Base-by-base conservation (phyloP, 2,329 filamentous ascomycete species). In the Trichoderma sp. region DNA sequence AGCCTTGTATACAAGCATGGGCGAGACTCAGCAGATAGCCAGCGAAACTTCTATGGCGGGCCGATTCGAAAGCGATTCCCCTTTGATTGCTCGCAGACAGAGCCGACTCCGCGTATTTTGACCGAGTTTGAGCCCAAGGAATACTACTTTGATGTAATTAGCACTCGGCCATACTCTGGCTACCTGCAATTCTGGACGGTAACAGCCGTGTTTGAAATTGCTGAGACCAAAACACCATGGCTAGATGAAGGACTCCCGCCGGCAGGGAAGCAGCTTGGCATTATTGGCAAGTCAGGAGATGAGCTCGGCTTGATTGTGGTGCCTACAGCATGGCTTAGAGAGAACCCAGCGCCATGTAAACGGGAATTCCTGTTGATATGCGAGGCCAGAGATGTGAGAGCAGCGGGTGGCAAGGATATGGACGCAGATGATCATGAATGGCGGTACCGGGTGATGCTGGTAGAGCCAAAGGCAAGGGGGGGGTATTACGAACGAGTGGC, bases 171-270 rank as follows among this genome's bases (percentile, higher is more conserved):
- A n/a, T n/a, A 35, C 14, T 59, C 56, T 35, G 56, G 56, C 27
- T 59, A 31, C 21, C 31, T 59, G 6, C 56, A 59, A 59, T 59
- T 59, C 31, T 59, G 56, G 56, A 59, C 56, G 14, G 56, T 59
- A 14, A 37, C 56, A 8, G 31, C 31, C 19, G 29, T 37, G 10
- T 59, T 59, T 16, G 53, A 57, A 13, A 35, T 59, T 10, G 27
- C 56, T n/a, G 56, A 35, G 31, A 35, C 56, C n/a, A 59, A 59
- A 59, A 59, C 27, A 21, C 31, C 33, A 35, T 57, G 31, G 56
- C 56, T 14, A 31, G 13, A 35, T 21, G 37, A 33, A 16, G 27
- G 31, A 13, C 8, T 5, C 6, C 31, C 31, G n/a, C 31, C 27
- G n/a, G 11, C 56, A 40, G 27, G 56, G 31, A 59, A 59, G 56